Conservation (phyloP, 176 grass and related monocot species). For the Triticum turgidum region DNA sequence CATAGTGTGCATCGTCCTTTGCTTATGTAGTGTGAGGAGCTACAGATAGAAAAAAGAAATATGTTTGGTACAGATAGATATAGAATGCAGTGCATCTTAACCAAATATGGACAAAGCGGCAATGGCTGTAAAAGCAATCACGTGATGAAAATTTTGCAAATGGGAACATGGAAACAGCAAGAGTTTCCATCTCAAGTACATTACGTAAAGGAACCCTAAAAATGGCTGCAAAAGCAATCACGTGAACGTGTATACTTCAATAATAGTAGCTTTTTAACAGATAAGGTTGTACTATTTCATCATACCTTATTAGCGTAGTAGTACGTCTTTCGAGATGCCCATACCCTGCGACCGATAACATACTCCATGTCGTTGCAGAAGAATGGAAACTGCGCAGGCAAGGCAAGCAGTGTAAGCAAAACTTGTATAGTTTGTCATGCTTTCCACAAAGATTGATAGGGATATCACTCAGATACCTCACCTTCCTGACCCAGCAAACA, state of each 20-base stretch:
- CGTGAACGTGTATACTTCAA: background rate
- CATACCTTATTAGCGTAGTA: conserved; percentile 88
- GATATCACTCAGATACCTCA: background rate
- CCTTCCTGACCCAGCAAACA: conserved; percentile 88
- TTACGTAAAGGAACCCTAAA: too few relatives aligned
- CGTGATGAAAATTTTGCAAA: too few relatives aligned
- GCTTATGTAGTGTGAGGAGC: background rate
- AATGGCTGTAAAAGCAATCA: too few relatives aligned
- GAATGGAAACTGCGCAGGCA: conserved; percentile 74
- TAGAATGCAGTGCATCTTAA: too few relatives aligned
- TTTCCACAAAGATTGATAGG: background rate
- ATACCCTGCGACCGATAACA: conserved; percentile 82
- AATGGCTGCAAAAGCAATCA: background rate
- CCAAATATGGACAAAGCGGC: too few relatives aligned
- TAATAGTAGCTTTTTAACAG: background rate
- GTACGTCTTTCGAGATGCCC: conserved; percentile 64
- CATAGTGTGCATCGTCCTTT: too few relatives aligned
- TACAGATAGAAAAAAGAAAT: background rate
- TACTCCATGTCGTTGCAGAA: conserved; percentile 97
- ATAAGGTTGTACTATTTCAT: background rate
- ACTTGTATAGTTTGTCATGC: background rate
- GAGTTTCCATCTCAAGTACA: too few relatives aligned
- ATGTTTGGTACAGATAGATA: background rate
- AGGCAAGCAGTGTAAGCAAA: conserved; percentile 19
- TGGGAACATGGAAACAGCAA: too few relatives aligned